Evolutionary conservation across 768 basidiomycete species (phyloP).

Genomic region (Amanita pallidorosea): DNA sequence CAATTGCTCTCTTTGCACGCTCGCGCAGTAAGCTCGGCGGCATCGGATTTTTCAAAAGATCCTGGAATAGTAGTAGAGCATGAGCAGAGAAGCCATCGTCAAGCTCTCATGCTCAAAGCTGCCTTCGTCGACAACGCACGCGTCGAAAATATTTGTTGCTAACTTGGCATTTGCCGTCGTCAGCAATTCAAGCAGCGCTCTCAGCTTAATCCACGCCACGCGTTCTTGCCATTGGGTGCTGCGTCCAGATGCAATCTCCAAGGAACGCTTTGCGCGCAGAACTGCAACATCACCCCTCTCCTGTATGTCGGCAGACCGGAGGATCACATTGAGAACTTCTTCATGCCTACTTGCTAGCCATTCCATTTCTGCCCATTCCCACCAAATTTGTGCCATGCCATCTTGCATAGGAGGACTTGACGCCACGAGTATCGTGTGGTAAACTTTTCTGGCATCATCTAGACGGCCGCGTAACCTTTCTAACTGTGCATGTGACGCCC

Average conservation of each 20-base stretch:
- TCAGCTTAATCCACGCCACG: slow-evolving; percentile 56
- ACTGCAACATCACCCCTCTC: slow-evolving; percentile 41
- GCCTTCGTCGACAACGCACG: slow-evolving; percentile 16
- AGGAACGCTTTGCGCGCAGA: slow-evolving; percentile 50
- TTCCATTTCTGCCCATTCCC: slow-evolving; percentile 80
- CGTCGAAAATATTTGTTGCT: slow-evolving; percentile 33
- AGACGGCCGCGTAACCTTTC: slow-evolving; percentile 53
- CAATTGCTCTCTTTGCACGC: slow-evolving; percentile 42
- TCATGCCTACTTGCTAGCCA: slow-evolving; percentile 50
- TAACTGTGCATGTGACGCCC: slow-evolving; percentile 71
- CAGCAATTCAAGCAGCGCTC: slow-evolving; percentile 56
- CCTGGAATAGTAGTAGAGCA: slow-evolving; percentile 51
- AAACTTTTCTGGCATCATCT: slow-evolving; percentile 71
- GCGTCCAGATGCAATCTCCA: slow-evolving; percentile 37
- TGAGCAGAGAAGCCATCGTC: slow-evolving; percentile 39
- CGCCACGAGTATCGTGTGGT: slow-evolving; percentile 51
- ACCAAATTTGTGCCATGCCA: slow-evolving; percentile 49
- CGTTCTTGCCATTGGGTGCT: slow-evolving; percentile 38
- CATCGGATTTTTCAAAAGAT: slow-evolving; percentile 44
- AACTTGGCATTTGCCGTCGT: slow-evolving; percentile 28
- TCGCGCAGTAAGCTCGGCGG: slow-evolving; percentile 50
- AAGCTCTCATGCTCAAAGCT: slow-evolving; percentile 39
- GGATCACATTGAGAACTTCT: slow-evolving; percentile 39
- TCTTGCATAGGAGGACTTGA: slow-evolving; percentile 21
- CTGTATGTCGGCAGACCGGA: slow-evolving; percentile 43